These are phyloP conservation scores for Leccinum subtestaceum DNA, from an alignment of 768 basidiomycete genomes.

Conservation along the genomic window DNA sequence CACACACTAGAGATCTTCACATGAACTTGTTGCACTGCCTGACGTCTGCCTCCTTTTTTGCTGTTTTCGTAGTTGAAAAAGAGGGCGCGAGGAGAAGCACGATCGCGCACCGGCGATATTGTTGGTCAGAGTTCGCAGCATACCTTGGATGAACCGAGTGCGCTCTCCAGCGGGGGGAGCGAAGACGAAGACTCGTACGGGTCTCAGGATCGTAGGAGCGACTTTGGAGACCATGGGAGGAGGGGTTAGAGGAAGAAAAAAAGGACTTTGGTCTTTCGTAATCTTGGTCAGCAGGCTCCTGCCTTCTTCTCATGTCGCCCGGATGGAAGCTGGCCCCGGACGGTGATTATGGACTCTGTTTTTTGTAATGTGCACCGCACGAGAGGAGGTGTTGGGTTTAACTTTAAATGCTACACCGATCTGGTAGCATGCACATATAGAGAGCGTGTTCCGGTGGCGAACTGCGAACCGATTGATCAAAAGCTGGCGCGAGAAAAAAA, in stretches of 20 bases:
- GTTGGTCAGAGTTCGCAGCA: slow-evolving; percentile 32
- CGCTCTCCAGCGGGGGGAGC: slow-evolving; percentile 30
- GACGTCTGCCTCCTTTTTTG: slow-evolving; percentile 14
- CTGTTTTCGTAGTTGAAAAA: slow-evolving; percentile 29
- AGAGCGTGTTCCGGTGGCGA: slow-evolving; percentile 6
- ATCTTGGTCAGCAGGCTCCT: slow-evolving; percentile 17
- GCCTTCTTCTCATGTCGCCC: slow-evolving; percentile 18
- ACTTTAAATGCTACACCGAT: slow-evolving; percentile 15
- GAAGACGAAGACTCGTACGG: slow-evolving; percentile 35
- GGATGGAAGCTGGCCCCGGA: slow-evolving; percentile 11
- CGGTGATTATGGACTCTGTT: slow-evolving; percentile 15
- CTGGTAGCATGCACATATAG: slow-evolving; percentile 5
- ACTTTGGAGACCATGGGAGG: slow-evolving; percentile 35
- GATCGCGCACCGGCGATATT: slow-evolving; percentile 26
- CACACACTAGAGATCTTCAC: slow-evolving; percentile 28
- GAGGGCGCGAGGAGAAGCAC: slow-evolving; percentile 33
- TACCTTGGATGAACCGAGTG: slow-evolving; percentile 24
- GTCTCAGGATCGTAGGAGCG: slow-evolving; percentile 35
- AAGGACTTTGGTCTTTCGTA: slow-evolving; percentile 20
- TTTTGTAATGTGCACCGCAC: slow-evolving; percentile 10
- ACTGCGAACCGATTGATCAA: background rate
- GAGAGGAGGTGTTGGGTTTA: slow-evolving; percentile 6
- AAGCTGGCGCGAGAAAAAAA: background rate
- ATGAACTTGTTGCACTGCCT: slow-evolving; percentile 18
- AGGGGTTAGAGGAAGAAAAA: slow-evolving; percentile 13